Conservation (phyloP, 148 eudicot species). For the Rhododendron kiyosumense region DNA sequence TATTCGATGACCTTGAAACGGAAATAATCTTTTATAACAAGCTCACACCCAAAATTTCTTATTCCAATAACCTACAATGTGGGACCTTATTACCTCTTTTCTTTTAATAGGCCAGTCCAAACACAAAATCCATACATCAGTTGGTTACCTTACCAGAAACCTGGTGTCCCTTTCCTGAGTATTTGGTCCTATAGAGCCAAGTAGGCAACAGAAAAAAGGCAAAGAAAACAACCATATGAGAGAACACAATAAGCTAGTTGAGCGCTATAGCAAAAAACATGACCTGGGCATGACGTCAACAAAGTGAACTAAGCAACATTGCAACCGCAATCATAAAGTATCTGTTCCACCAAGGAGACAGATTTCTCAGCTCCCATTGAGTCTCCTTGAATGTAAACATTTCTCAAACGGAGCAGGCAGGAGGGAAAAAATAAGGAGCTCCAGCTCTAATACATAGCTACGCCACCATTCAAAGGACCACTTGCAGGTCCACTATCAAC, state of each 20-base stretch:
- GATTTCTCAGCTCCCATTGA: background rate
- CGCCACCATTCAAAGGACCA: background rate
- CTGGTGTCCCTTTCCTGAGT: background rate
- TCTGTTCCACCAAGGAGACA: background rate
- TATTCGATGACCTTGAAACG: background rate
- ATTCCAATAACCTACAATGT: background rate
- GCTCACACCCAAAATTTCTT: background rate
- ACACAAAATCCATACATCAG: background rate
- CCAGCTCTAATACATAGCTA: background rate
- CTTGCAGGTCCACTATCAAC: background rate
- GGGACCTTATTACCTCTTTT: background rate
- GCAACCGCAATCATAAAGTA: background rate
- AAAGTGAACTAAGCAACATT: background rate
- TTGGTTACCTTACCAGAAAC: background rate
- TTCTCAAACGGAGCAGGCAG: background rate
- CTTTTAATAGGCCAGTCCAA: background rate
- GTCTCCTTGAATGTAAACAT: background rate
- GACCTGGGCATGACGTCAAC: background rate
- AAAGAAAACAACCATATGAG: background rate
- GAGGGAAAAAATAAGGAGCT: background rate
- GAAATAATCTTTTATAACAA: background rate
- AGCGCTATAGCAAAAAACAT: background rate
- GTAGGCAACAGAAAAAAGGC: background rate
- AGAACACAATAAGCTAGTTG: background rate
- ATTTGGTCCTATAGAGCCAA: background rate